Base-by-base conservation (phyloP, 1,284 basidiomycete species). In the Cystobasidium slooffiae region DNA sequence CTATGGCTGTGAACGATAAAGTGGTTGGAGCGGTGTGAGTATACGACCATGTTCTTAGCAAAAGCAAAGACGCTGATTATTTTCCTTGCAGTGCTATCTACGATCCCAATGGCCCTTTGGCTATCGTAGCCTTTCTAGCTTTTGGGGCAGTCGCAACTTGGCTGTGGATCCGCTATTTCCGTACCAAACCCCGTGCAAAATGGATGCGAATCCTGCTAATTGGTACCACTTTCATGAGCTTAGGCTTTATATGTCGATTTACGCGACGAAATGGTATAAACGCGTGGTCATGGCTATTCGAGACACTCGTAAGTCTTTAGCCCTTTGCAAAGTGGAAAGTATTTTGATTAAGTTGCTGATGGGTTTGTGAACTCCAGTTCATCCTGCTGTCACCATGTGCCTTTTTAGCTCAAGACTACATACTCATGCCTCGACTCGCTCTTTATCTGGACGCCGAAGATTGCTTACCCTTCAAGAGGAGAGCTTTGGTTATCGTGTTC, bases 221-320 rank as follows among this genome's bases (percentile, higher is more conserved):
- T 0, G 78, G 78, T 18, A 68, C 74, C 8, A 76, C 76, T 2
- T 62, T 77, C 52, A 77, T 76, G 74, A 47, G 68, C 58, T 37
- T 78, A 5, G 78, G 78, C 12, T 78, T 70, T 55, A 49, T 75
- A n/a, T 58, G 68, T 43, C 74, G 77, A 12, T 78, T 76, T 66
- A 72, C 68, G 0, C 59, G 78, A 12, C 44, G 77, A 24, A 75
- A 77, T 47, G 70, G 65, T 20, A 75, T 77, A 14, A 74, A 58
- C 24, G 77, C 78, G 24, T 78, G 78, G 78, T 77, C 74, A 20
- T 78, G 75, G 64, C 39, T 78, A 14, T 77, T 76, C 55, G 77
- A 77, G 59, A 78, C 77, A 1, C 58, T 77, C 14, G 77, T 78
- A 59, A 6, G 77, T 41, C 55, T 18, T 7, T 18, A n/a, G 55